phyloP scores from a whole-genome alignment of 768 basidiomycete genomes.

The Suillus hirtellus region DNA sequence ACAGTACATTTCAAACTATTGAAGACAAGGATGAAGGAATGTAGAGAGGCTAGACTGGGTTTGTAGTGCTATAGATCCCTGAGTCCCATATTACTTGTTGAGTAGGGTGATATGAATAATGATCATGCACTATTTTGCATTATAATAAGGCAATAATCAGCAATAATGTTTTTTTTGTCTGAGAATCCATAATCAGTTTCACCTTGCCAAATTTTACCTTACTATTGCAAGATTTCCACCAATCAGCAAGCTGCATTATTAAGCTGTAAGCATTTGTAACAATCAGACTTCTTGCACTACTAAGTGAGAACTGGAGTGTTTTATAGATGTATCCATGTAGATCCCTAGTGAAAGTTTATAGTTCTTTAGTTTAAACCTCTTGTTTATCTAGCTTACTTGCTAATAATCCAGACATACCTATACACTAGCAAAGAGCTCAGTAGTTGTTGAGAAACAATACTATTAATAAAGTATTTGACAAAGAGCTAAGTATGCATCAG shows the following conservation, averaged over 20 bases:
- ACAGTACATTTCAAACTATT: neutral
- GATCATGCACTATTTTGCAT: neutral
- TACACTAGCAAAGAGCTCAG: no score
- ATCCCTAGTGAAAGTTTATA: no score
- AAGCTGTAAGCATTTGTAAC: neutral
- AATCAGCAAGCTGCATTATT: neutral
- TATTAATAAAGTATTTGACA: no score
- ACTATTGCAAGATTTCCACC: neutral
- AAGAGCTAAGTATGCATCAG: no score
- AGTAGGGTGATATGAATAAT: neutral
- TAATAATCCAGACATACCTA: no score
- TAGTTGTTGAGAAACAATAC: no score
- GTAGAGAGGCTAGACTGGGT: neutral
- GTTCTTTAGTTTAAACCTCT: no score
- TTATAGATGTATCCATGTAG: neutral
- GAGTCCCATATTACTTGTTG: no score
- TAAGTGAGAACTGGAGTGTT: constrained; percentile 1
- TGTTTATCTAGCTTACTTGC: no score
- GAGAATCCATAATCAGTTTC: neutral
- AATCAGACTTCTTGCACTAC: neutral
- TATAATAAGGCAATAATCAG: neutral
- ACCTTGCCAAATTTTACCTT: neutral
- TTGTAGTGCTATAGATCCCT: neutral
- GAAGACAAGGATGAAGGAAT: neutral
- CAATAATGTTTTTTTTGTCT: neutral